Percentiles rank a stretch among this genome's conserved stretches.
Conservation (phyloP, 805 yeast species). For the Candida succiphila region DNA sequence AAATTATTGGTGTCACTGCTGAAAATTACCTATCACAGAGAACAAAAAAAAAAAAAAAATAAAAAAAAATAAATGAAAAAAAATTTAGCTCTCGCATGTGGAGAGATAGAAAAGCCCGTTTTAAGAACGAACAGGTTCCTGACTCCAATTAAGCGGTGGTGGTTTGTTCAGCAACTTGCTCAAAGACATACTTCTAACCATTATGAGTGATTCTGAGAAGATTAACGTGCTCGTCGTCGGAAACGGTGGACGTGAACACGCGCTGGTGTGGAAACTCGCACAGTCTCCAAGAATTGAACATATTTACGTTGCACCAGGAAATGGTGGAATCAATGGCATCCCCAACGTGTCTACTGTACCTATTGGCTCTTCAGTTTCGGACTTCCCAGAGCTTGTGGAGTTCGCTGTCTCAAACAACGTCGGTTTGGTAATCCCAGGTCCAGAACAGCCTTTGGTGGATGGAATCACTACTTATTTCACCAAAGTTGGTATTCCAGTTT, state of each 20-base stretch:
- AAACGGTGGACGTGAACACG: constrained; percentile 99
- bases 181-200: no score
- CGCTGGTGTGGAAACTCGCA: constrained; percentile 82
- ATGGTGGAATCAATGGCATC: constrained; percentile 74
- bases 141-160: no score
- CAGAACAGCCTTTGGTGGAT: constrained; percentile 97
- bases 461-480: constrained; percentile 71
- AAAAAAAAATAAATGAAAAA: no score
- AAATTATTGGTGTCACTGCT: no score
- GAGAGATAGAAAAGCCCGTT: no score
- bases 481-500: constrained; percentile 85
- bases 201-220: no score
- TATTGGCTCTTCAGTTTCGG: constrained; percentile 52
- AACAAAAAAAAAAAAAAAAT: no score
- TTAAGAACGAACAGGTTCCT: no score
- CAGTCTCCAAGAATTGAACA: constrained; percentile 65
- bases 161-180: no score
- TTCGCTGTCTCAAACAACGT: constrained; percentile 65
- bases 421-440: constrained; percentile 86
- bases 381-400: constrained; percentile 59
- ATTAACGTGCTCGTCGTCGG: constrained; percentile 77
- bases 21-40: no score
- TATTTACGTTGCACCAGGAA: constrained; percentile 92
- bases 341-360: constrained; percentile 60
- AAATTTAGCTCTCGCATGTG: no score